Percentiles rank a stretch among this genome's conserved stretches.
phyloP scores from a whole-genome alignment of 2,329 filamentous ascomycete genomes.

The Zasmidium citrigriseum region DNA sequence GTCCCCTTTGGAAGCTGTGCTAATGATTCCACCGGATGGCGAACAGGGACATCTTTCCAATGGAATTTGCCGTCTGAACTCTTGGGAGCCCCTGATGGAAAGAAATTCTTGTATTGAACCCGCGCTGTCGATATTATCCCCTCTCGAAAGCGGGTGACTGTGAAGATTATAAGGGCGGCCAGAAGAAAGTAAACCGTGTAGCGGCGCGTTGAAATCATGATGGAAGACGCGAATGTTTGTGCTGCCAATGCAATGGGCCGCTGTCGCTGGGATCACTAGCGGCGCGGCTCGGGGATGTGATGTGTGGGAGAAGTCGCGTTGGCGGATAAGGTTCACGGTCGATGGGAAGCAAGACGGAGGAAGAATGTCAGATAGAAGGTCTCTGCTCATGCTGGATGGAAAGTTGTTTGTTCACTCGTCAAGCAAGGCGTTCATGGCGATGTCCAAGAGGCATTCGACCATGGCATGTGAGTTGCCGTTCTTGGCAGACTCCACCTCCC shows the following conservation, averaged over 20 bases:
- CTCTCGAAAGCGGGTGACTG: slow-evolving; percentile 39
- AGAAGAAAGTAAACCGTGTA: slow-evolving; percentile 39
- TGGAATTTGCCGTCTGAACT: slow-evolving; percentile 31
- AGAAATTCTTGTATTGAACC: slow-evolving; percentile 18
- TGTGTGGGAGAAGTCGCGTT: neutral
- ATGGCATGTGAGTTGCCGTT: neutral
- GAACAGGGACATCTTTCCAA: slow-evolving; percentile 44
- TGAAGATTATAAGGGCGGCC: slow-evolving; percentile 37
- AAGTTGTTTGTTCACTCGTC: too few relatives aligned
- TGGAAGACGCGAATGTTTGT: too few relatives aligned
- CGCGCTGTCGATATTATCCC: slow-evolving; percentile 18
- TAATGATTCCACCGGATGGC: slow-evolving; percentile 41
- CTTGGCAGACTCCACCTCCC: too few relatives aligned
- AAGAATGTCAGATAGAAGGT: too few relatives aligned
- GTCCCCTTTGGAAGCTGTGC: slow-evolving; percentile 40
- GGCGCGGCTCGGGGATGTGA: neutral
- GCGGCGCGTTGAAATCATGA: slow-evolving; percentile 43
- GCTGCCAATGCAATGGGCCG: too few relatives aligned
- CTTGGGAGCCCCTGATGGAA: slow-evolving; percentile 11
- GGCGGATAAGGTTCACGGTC: neutral
- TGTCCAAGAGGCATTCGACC: neutral
- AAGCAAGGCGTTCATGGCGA: too few relatives aligned
- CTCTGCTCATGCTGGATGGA: too few relatives aligned
- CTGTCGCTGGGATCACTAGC: neutral
- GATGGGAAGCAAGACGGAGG: neutral